Percentiles rank a stretch among this genome's conserved stretches.
These are phyloP conservation scores for Trichoderma cornu-damae DNA, from an alignment of 2,329 filamentous ascomycete genomes.

Conservation along the genomic window DNA sequence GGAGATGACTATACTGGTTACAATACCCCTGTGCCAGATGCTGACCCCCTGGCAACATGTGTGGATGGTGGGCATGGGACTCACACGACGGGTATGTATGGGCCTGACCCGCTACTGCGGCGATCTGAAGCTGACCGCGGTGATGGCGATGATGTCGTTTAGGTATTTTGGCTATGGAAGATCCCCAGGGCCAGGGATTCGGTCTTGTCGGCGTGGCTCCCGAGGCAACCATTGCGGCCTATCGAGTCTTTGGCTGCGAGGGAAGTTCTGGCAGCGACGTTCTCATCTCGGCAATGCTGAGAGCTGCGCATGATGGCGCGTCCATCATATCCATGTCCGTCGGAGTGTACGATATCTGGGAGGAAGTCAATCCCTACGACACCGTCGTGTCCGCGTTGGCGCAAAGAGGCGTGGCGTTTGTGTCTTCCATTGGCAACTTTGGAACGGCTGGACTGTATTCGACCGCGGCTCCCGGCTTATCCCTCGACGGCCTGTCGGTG, in stretches of 20 bases:
- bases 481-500: background rate
- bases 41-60: conserved; percentile 23
- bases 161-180: conserved; percentile 33
- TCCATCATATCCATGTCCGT: conserved; percentile 28
- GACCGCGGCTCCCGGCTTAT: background rate
- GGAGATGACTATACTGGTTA: conserved; percentile 23
- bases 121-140: conserved; percentile 16
- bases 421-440: conserved; percentile 28
- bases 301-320: conserved; percentile 48
- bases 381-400: conserved; percentile 40
- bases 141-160: background rate
- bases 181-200: conserved; percentile 28
- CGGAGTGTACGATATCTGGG: conserved; percentile 22
- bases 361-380: conserved; percentile 39
- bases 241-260: conserved; percentile 47
- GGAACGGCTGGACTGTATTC: background rate
- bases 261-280: conserved; percentile 46
- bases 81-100: conserved; percentile 18
- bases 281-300: conserved; percentile 49
- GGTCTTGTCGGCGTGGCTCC: conserved; percentile 49
- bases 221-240: conserved; percentile 47
- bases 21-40: conserved; percentile 21
- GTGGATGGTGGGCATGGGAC: conserved; percentile 23
- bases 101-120: background rate
- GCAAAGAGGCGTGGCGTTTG: background rate